Percentiles rank a stretch among this genome's conserved stretches.
These are phyloP conservation scores for Fusarium guadeloupense DNA, from an alignment of 2,329 filamentous ascomycete species.

Conservation along the genomic window DNA sequence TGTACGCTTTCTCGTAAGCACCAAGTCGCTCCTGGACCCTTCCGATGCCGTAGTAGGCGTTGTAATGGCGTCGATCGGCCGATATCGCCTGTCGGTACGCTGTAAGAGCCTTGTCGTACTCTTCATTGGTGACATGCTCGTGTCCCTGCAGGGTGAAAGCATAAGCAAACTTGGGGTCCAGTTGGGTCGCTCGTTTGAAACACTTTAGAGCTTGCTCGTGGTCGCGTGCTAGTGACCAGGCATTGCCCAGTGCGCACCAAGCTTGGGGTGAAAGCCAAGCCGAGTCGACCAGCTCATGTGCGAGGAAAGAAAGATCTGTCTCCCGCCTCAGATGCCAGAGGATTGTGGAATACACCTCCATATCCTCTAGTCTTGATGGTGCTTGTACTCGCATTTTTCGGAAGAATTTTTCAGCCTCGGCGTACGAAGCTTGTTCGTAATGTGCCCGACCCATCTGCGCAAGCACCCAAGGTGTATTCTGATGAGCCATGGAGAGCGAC, in stretches of 20 bases:
- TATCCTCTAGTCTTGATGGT: slow-evolving; percentile 87
- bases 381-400: slow-evolving; percentile 79
- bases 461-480: slow-evolving; percentile 93
- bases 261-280: slow-evolving; percentile 92
- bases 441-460: slow-evolving; percentile 89
- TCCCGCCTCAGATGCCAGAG: slow-evolving; percentile 98
- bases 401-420: slow-evolving; percentile 88
- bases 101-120: slow-evolving; percentile 92
- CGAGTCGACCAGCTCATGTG: slow-evolving; percentile 87
- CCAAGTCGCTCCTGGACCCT: slow-evolving; percentile 89
- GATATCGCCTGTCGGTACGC: slow-evolving; percentile 88
- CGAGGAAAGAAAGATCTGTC: slow-evolving; percentile 88
- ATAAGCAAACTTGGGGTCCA: slow-evolving; percentile 91
- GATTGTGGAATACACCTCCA: slow-evolving; percentile 98
- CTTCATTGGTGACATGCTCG: slow-evolving; percentile 94
- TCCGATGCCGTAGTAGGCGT: slow-evolving; percentile 94
- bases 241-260: slow-evolving; percentile 95
- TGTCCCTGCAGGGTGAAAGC: slow-evolving; percentile 96
- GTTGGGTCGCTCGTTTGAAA: slow-evolving; percentile 92
- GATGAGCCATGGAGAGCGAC: slow-evolving; percentile 75
- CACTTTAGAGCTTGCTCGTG: slow-evolving; percentile 94
- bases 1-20: slow-evolving; percentile 89
- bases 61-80: slow-evolving; percentile 91
- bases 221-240: slow-evolving; percentile 89
- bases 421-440: slow-evolving; percentile 89